phyloP scores from a whole-genome alignment of 2,329 filamentous ascomycete genomes.

The Periconia sp. region DNA sequence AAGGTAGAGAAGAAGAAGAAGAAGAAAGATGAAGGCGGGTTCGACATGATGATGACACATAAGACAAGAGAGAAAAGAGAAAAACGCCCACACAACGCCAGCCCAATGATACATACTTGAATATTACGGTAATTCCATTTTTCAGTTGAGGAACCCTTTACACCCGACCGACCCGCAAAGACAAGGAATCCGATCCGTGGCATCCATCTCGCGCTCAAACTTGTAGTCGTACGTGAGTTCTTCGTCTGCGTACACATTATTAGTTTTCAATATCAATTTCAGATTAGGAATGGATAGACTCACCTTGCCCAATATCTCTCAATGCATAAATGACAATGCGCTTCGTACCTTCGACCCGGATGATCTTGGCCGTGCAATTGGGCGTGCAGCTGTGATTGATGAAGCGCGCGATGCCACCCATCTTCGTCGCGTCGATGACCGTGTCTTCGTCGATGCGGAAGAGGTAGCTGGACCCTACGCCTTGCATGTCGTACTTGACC shows the following conservation, averaged over 20 bases:
- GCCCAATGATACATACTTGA: no score
- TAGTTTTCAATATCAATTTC: no score
- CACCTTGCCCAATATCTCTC: slow-evolving; percentile 92
- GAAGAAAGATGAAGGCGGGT: no score
- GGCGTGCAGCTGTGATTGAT: slow-evolving; percentile 99
- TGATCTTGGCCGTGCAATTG: slow-evolving; percentile 99
- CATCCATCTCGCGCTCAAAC: slow-evolving; percentile 95
- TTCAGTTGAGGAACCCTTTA: slow-evolving; percentile 97
- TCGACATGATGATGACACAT: no score
- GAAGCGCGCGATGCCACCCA: slow-evolving; percentile 95
- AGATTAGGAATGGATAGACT: slow-evolving; percentile 46
- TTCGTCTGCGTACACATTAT: slow-evolving; percentile 67
- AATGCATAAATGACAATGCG: slow-evolving; percentile 98
- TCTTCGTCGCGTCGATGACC: slow-evolving; percentile 97
- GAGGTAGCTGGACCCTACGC: slow-evolving; percentile 94
- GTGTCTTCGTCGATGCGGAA: slow-evolving; percentile 98
- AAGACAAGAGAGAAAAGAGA: no score
- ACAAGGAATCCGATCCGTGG: slow-evolving; percentile 93
- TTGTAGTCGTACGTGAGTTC: slow-evolving; percentile 99
- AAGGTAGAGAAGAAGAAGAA: no score
- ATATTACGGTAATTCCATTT: no score
- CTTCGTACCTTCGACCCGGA: slow-evolving; percentile 97
- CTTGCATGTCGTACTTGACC: slow-evolving; percentile 88
- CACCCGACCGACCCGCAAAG: slow-evolving; percentile 94
- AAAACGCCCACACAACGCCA: no score